Base-by-base conservation (phyloP, 2,329 filamentous ascomycete species). In the Neofusicoccum laricinum region DNA sequence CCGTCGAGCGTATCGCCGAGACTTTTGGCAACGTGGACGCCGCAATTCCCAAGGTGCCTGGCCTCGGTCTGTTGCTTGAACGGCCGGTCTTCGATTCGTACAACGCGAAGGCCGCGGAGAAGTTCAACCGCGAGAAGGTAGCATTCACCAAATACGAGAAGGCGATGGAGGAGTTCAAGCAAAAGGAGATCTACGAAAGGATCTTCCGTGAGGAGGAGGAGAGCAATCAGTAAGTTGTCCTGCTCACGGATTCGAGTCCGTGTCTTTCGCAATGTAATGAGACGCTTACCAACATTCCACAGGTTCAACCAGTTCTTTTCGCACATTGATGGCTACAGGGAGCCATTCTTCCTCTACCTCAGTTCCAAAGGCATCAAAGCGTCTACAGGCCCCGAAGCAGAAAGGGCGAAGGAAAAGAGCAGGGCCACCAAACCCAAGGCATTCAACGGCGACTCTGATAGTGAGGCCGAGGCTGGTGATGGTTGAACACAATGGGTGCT, bases 31-130 rank as follows among this genome's bases (percentile, higher is more conserved):
- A 87, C 38, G 73, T 76, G 19, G 88, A 89, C 65, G 90, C 97
- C 71, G 90, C 90, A 53, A 97, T 99, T 64, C 95, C 95, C 63
- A 98, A 98, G 78, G 95, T 93, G 0, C 95, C 95, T 0, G 91
- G 92, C 3, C 78, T 99, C 40, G 95, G 95, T 0, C 80, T 99
- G 48, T 81, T 98, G 63, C 85, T 99, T 3, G 95, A 99, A 78
- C 83, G 92, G 1, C 95, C 95, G 1, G 91, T 98, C 0, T 99
- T 99, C 74, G 89, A 94, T 66, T 88, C 82, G 57, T 98, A 97
- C 79, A 99, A 97, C 77, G 84, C 84, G 63, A 87, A 89, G 68
- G 88, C 90, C 0, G 84, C 84, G 7, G 81, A 83, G 40, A 85
- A 86, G 62, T 84, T 89, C 48, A 86, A 84, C 6, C 86, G 87